phyloP scores from a whole-genome alignment of 345 rosid genomes.

The Acer yangbiense region DNA sequence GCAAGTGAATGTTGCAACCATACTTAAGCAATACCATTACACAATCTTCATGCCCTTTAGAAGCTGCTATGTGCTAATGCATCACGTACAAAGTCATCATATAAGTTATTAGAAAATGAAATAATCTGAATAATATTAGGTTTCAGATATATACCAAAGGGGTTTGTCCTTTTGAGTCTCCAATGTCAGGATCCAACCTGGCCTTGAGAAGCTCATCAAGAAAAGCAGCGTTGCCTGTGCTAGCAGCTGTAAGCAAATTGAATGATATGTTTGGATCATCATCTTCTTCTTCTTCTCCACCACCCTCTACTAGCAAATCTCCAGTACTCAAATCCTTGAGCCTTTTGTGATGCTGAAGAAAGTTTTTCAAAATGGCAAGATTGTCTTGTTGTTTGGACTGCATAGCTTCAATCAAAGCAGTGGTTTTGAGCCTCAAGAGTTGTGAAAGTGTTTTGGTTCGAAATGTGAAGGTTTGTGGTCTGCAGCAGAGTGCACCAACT shows the following conservation, averaged over 20 bases:
- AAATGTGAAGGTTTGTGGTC: constrained; percentile 67
- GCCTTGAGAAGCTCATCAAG: constrained; percentile 83
- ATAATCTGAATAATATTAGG: not conserved
- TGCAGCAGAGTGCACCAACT: constrained; percentile 77
- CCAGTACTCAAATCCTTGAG: constrained; percentile 52
- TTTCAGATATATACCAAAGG: constrained; percentile 52
- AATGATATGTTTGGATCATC: constrained; percentile 44
- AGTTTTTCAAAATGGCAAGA: constrained; percentile 66
- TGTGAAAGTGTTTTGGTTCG: constrained; percentile 81
- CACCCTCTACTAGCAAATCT: constrained; percentile 41
- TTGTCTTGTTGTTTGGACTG: constrained; percentile 68
- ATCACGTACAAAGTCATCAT: not conserved
- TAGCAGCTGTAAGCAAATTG: constrained; percentile 54
- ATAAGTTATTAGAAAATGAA: not conserved
- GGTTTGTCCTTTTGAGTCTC: constrained; percentile 70
- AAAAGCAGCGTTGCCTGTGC: constrained; percentile 78
- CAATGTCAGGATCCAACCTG: constrained; percentile 70
- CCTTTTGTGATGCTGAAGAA: constrained; percentile 73
- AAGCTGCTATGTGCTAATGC: constrained; percentile 79
- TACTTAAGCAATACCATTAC: constrained; percentile 69
- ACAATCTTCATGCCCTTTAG: constrained; percentile 84
- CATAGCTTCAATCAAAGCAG: constrained; percentile 64
- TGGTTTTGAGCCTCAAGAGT: constrained; percentile 71
- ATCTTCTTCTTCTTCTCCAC: constrained; percentile 44
- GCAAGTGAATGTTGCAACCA: constrained; percentile 68